These are phyloP conservation scores for Musa schizocarpa DNA, from an alignment of 176 grass and related monocot genomes.

Conservation along the genomic window DNA sequence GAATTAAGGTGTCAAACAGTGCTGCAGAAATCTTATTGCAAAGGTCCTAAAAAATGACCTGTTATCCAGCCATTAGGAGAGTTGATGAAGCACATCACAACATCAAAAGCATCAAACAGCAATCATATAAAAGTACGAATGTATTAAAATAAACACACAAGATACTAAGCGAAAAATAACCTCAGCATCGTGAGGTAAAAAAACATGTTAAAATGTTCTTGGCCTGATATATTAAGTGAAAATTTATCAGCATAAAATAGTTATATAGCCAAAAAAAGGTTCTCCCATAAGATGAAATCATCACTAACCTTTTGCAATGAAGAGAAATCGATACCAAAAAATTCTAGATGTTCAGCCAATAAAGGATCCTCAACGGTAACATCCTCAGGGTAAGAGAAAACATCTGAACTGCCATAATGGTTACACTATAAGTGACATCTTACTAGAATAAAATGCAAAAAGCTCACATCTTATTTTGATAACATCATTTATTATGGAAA, in stretches of 20 bases:
- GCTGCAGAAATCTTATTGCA: not conserved
- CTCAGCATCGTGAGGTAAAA: not conserved
- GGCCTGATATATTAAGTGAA: not conserved
- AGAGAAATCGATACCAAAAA: slow-evolving; percentile 97
- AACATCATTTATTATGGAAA: not conserved
- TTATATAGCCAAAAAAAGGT: not conserved
- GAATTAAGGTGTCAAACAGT: not conserved
- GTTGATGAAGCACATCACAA: not conserved
- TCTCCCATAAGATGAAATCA: not conserved
- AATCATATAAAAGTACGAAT: no score
- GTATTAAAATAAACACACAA: not conserved
- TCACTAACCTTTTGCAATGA: slow-evolving; percentile 87
- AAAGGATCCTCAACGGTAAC: slow-evolving; percentile 85
- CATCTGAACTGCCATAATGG: slow-evolving; percentile 86
- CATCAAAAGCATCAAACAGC: not conserved
- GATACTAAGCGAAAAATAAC: not conserved
- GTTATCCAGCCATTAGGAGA: not conserved
- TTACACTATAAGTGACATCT: slow-evolving; percentile 30
- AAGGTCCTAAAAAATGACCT: not conserved
- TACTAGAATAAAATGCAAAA: not conserved
- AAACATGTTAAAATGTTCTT: not conserved
- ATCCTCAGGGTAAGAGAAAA: slow-evolving; percentile 99
- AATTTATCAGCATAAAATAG: not conserved
- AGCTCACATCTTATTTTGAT: not conserved
- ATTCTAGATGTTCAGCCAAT: slow-evolving; percentile 86